Percentiles rank a stretch among this genome's conserved stretches.
phyloP scores from a whole-genome alignment of 2,329 filamentous ascomycete genomes.

The Ophiostoma himal-ulmi region DNA sequence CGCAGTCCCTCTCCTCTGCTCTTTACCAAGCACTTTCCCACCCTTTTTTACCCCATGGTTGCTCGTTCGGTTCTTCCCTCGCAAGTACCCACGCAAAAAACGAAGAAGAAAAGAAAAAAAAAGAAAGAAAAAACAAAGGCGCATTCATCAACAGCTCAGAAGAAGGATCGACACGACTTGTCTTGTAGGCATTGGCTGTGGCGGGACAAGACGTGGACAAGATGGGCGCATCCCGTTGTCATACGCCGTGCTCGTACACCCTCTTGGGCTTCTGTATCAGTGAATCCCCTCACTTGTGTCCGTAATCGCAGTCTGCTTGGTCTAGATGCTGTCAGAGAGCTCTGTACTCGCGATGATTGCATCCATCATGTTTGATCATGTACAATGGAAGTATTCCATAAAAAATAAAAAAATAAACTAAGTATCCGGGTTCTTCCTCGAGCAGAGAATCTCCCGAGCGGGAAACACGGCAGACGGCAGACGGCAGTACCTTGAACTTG shows the following conservation, averaged over 20 bases:
- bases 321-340: neutral
- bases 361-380: neutral
- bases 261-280: neutral
- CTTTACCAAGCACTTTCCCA: neutral
- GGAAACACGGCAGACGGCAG: constrained; percentile 2
- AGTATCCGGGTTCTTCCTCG: neutral
- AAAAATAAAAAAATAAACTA: no score
- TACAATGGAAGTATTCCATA: no score
- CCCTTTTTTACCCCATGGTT: no score
- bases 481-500: constrained; percentile 1
- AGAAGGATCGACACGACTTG: neutral
- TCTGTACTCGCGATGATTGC: neutral
- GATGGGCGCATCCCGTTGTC: constrained; percentile 5
- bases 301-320: constrained; percentile 5
- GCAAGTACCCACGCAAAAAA: no score
- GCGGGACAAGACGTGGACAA: neutral
- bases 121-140: no score
- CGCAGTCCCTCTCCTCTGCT: neutral
- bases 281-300: neutral
- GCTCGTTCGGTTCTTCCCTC: neutral
- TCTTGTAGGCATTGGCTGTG: neutral
- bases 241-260: constrained; percentile 1
- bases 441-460: neutral
- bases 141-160: no score
- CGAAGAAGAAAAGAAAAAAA: no score